Evolutionary conservation across 2,329 filamentous ascomycete genomes (phyloP).

Genomic region (Pseudopyrenochaeta lycopersici): DNA sequence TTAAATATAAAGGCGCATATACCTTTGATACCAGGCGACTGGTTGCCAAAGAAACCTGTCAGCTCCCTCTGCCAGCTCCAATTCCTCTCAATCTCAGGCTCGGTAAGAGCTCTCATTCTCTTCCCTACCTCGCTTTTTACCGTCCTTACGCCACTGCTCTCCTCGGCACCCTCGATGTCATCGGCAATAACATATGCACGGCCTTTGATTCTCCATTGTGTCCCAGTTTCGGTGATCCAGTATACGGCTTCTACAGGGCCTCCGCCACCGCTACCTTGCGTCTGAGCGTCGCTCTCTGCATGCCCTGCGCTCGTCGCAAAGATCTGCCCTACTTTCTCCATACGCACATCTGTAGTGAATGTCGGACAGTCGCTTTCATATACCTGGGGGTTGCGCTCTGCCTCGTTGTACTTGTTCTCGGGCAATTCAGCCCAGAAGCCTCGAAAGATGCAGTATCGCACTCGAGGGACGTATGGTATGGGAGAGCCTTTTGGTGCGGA

Average conservation of each 20-base stretch:
- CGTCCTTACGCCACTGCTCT: constrained; percentile 63
- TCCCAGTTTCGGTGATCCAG: constrained; percentile 75
- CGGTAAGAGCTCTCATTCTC: constrained; percentile 68
- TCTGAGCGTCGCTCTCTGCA: constrained; percentile 53
- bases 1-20: not conserved
- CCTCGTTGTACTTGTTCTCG: constrained; percentile 75
- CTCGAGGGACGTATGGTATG: constrained; percentile 61
- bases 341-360: constrained; percentile 87
- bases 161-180: constrained; percentile 67
- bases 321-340: constrained; percentile 82
- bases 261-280: constrained; percentile 67
- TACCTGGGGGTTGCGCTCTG: constrained; percentile 72
- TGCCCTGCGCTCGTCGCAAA: constrained; percentile 61
- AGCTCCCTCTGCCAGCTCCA: constrained; percentile 86
- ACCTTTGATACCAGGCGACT: constrained; percentile 79
- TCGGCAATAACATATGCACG: constrained; percentile 76
- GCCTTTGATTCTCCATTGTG: constrained; percentile 88
- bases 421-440: constrained; percentile 82
- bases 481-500: constrained; percentile 52
- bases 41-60: constrained; percentile 88
- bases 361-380: constrained; percentile 82
- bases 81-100: constrained; percentile 51
- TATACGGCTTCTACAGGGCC: constrained; percentile 82
- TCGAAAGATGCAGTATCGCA: constrained; percentile 83
- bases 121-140: constrained; percentile 68